A percentile compares a stretch with the other conserved stretches of the same genome.
Conservation (phyloP, 2,329 filamentous ascomycete genomes). For the Apiospora koreana region DNA sequence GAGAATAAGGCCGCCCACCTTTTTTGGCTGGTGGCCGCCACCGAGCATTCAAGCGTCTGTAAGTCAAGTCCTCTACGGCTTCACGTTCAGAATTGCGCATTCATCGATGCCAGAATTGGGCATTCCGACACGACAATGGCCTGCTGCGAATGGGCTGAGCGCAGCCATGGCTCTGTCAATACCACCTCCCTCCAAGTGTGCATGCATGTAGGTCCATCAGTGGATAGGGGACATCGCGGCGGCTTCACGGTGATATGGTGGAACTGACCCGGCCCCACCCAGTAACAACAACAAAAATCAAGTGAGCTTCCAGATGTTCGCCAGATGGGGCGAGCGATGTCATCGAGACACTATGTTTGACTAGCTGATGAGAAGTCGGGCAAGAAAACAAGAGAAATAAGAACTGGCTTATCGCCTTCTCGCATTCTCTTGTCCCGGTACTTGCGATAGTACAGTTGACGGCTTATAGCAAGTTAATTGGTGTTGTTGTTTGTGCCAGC, state of each 20-base stretch:
- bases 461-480: slow-evolving; percentile 1
- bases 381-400: background rate
- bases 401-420: background rate
- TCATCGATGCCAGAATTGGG: background rate
- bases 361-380: background rate
- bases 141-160: background rate
- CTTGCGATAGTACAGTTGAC: slow-evolving; percentile 1
- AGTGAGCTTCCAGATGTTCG: slow-evolving; percentile 3
- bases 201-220: background rate
- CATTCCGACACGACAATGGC: background rate
- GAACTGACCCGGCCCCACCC: slow-evolving; percentile 13
- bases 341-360: slow-evolving; percentile 1
- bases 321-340: slow-evolving; percentile 9
- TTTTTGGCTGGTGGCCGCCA: background rate
- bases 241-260: slow-evolving; percentile 23
- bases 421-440: background rate
- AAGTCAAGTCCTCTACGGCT: background rate
- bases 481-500: background rate
- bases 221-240: slow-evolving; percentile 13
- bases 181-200: too few relatives aligned
- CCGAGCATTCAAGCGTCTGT: too few relatives aligned
- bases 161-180: background rate
- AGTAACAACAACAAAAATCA: slow-evolving; percentile 8
- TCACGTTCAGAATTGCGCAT: background rate
- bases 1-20: slow-evolving; percentile 8